A percentile compares a stretch with the other conserved stretches of the same genome.
These are phyloP conservation scores for Dendrobium officinale DNA, from an alignment of 106 monocot species.

Conservation along the genomic window DNA sequence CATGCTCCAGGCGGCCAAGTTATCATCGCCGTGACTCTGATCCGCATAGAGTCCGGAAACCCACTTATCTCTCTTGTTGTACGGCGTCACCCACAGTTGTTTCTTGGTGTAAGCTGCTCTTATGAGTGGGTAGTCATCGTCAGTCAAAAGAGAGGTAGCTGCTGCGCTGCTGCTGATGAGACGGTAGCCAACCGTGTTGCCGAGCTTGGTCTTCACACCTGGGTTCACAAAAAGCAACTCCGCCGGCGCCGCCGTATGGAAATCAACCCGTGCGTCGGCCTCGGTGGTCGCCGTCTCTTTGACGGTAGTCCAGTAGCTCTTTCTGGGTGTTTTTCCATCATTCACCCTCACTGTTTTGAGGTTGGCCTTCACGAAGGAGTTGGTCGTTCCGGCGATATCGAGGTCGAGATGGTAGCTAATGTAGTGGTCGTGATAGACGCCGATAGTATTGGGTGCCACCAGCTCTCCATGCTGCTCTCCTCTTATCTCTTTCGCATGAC, in stretches of 20 bases:
- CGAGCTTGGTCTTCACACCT: conserved; percentile 44
- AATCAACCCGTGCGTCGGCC: conserved; percentile 28
- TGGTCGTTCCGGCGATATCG: conserved; percentile 45
- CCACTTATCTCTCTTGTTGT: conserved; percentile 56
- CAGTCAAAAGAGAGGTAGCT: conserved; percentile 24
- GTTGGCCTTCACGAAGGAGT: conserved; percentile 49
- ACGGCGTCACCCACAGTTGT: conserved; percentile 61
- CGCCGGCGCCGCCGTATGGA: conserved; percentile 13
- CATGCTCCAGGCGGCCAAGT: conserved; percentile 39
- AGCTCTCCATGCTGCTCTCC: conserved; percentile 38
- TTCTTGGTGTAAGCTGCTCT: conserved; percentile 47
- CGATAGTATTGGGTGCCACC: conserved; percentile 40
- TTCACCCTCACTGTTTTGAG: conserved; percentile 15
- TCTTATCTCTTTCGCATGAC: conserved; percentile 29
- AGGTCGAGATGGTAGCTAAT: conserved; percentile 67
- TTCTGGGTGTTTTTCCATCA: conserved; percentile 14
- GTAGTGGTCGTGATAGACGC: conserved; percentile 63
- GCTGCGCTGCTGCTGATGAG: conserved; percentile 18
- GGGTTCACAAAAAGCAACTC: conserved; percentile 46
- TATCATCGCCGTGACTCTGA: conserved; percentile 53
- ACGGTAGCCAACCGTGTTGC: conserved; percentile 49
- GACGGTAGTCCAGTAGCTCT: conserved; percentile 63
- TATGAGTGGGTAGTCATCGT: conserved; percentile 58
- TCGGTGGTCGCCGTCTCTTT: conserved; percentile 45
- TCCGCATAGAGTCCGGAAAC: conserved; percentile 36